Evolutionary conservation across 495 filamentous ascomycete genomes (phyloP).

Genomic region (Darksidea phi): DNA sequence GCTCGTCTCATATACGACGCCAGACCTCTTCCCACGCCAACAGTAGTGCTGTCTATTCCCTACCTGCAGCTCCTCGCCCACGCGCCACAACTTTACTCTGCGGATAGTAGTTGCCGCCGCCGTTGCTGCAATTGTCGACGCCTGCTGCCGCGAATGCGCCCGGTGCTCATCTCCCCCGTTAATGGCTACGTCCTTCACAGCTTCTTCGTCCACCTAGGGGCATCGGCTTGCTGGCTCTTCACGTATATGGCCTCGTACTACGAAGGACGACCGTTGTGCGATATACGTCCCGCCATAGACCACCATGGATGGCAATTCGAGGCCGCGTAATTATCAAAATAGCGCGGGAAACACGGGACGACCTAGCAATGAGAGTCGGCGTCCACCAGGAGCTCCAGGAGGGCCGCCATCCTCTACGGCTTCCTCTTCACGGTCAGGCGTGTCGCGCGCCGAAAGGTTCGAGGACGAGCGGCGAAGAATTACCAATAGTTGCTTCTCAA

Average conservation of each 20-base stretch:
- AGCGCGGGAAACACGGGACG: conserved; percentile 5
- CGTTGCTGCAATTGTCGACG: not conserved
- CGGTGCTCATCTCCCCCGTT: not conserved
- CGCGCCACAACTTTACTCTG: no score
- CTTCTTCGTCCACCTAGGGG: not conserved
- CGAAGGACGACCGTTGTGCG: not conserved
- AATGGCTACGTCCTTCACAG: not conserved
- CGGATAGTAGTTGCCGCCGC: no score
- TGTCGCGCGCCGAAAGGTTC: conserved; percentile 79
- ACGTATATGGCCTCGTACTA: not conserved
- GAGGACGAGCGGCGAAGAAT: conserved; percentile 95
- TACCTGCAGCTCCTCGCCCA: no score
- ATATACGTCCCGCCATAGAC: not conserved
- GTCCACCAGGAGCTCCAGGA: conserved; percentile 21
- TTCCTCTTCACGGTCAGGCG: conserved; percentile 13
- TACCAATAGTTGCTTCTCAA: conserved; percentile 85
- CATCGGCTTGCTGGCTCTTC: not conserved
- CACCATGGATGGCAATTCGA: conserved; percentile 31
- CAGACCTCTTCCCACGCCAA: no score
- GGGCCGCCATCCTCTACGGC: conserved; percentile 19
- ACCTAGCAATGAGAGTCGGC: conserved; percentile 30
- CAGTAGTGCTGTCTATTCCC: no score
- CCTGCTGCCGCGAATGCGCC: not conserved
- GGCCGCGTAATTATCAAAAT: conserved; percentile 22
- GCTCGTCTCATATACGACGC: no score